phyloP scores from a whole-genome alignment of 164 flowering plant genomes.

The Tinospora cordifolia region DNA sequence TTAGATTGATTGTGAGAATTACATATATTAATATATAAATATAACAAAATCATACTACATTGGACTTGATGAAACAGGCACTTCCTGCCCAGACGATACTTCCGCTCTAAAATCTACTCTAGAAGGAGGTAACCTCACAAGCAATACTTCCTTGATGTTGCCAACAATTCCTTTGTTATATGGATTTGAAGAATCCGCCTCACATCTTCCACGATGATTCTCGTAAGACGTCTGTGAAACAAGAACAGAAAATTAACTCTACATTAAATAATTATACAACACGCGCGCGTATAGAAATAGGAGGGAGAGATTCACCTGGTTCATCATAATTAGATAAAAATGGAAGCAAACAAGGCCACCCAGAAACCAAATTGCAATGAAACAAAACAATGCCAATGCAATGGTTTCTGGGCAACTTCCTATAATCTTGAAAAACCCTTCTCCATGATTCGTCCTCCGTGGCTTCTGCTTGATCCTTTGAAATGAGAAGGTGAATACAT shows the following conservation, averaged over 20 bases:
- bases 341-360: conserved; percentile 34
- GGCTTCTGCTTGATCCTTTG: conserved; percentile 26
- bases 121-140: conserved; percentile 25
- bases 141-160: conserved; percentile 36
- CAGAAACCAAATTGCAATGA: conserved; percentile 34
- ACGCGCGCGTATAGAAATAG: too few relatives aligned
- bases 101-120: conserved; percentile 41
- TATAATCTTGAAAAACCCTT: conserved; percentile 23
- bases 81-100: conserved; percentile 1
- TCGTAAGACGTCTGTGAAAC: conserved; percentile 44
- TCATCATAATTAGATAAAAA: conserved; percentile 28
- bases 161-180: conserved; percentile 30
- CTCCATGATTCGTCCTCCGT: conserved; percentile 12
- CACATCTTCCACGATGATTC: conserved; percentile 31
- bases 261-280: too few relatives aligned
- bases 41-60: too few relatives aligned
- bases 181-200: conserved; percentile 29
- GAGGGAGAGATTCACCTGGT: conserved; percentile 44
- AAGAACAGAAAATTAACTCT: neutral
- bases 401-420: conserved; percentile 35
- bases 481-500: conserved; percentile 34
- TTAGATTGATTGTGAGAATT: too few relatives aligned
- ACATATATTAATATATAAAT: too few relatives aligned
- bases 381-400: conserved; percentile 34
- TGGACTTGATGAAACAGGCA: too few relatives aligned